Base-by-base conservation (phyloP, 1,284 basidiomycete genomes). In the Golubevia sp. region DNA sequence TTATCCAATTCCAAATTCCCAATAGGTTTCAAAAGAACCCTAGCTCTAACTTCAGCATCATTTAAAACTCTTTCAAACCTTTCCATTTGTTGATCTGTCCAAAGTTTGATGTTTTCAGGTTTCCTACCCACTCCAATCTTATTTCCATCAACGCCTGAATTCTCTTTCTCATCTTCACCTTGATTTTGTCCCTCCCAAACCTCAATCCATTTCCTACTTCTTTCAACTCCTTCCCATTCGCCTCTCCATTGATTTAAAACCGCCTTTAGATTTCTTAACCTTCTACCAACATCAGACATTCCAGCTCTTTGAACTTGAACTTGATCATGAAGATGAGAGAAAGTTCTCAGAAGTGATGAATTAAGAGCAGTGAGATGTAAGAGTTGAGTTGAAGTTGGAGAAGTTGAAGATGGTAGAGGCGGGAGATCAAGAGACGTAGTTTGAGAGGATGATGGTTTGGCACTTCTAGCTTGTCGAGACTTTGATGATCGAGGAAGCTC, bases 321-420 rank as follows among this genome's bases (percentile, higher is more conserved):
- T 26, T 71, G 68, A 38, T 75, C 73, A 56, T 75, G 67, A 34
- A 75, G 25, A 0, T n/a, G 34, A 0, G 30, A 56, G 2, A 75
- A 51, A 4, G 62, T 61, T 0, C 23, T 1, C 0, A 75, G 20
- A 6, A 75, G 59, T 4, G 4, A 4, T 26, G 25, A 23, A 11
- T 26, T 52, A 4, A 26, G 23, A 52, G 11, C 5, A 4, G 11
- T 34, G 5, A 34, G 11, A 34, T 34, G 30, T 5, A 5, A 5
- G 5, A 34, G 11, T 34, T 34, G 30, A 34, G 4, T 34, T 3
- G 30, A 34, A 34, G 30, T 34, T n/a, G n/a, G n/a, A n/a, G n/a
- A n/a, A n/a, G n/a, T n/a, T n/a, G n/a, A n/a, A n/a, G n/a, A n/a
- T n/a, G n/a, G n/a, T n/a, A n/a, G n/a, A n/a, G n/a, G n/a, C n/a